A percentile compares a stretch with the other conserved stretches of the same genome.
phyloP scores from a whole-genome alignment of 176 grass and related monocot genomes.

The Eleusine indica region DNA sequence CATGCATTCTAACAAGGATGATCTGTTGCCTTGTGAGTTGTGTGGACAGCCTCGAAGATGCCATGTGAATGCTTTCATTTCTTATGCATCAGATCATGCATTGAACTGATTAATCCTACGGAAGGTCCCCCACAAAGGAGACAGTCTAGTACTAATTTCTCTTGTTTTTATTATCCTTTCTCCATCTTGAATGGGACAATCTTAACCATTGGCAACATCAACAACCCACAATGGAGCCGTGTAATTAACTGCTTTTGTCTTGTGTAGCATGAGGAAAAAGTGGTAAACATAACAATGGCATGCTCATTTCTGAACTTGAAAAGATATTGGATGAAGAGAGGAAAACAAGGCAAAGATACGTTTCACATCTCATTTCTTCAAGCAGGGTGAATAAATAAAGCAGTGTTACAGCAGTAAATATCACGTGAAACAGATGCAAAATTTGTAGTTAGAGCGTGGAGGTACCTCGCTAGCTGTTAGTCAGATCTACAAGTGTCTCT shows the following conservation, averaged over 20 bases:
- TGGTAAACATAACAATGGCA: not conserved
- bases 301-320: slow-evolving; percentile 27
- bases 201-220: slow-evolving; percentile 18
- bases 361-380: slow-evolving; percentile 49
- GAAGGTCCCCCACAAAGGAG: slow-evolving; percentile 16
- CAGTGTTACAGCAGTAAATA: slow-evolving; percentile 53
- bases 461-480: slow-evolving; percentile 62
- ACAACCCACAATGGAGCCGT: slow-evolving; percentile 5
- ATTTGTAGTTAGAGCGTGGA: slow-evolving; percentile 47
- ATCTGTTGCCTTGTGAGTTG: slow-evolving; percentile 21
- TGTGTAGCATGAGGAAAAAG: not conserved
- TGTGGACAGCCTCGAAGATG: slow-evolving; percentile 31
- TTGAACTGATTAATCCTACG: slow-evolving; percentile 19
- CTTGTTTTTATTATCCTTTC: slow-evolving; percentile 6
- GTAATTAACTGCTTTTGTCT: slow-evolving; percentile 24
- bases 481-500: slow-evolving; percentile 59
- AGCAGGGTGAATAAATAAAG: slow-evolving; percentile 44
- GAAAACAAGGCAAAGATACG: slow-evolving; percentile 27
- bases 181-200: slow-evolving; percentile 16
- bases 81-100: slow-evolving; percentile 47
- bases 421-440: slow-evolving; percentile 43
- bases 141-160: not conserved
- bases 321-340: slow-evolving; percentile 27
- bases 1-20: slow-evolving; percentile 38
- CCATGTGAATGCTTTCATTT: slow-evolving; percentile 34